Evolutionary conservation across 345 rosid genomes (phyloP), one percentile per base, ranked within the genome.

Genomic region (Salix exigua): DNA sequence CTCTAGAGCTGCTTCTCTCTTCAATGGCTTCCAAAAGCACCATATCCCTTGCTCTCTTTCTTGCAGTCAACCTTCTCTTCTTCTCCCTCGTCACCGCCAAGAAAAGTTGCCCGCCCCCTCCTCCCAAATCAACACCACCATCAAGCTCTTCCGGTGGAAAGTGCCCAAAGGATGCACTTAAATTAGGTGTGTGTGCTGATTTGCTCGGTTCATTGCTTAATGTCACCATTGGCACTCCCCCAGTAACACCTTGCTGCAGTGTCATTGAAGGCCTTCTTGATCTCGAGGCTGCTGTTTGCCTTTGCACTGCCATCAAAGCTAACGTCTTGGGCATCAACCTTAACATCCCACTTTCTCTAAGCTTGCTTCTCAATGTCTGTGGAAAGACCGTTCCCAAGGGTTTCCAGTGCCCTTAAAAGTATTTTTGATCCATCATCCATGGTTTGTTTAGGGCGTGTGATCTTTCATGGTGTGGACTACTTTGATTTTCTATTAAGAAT

Each of bases 251-350:
- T 1, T 78, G 77, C 40, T 77, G 80, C 50, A 2, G 64, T 70
- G 63, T 77, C 35, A 21, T 77, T 18, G 0, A 64, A 13, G 80
- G 71, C 1, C 80, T 71, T 25, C 71, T 40, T 50, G 75, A 77
- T 50, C 75, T 77, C 37, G 75, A 71, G 64, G 80, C 80, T 33
- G 80, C 80, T 37, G 75, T 77, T 18, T 77, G 80, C 44, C 80
- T 77, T 77, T 77, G 80, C 75, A 64, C 75, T 35, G 75, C 75
- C 64, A 71, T 77, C 25, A 71, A 71, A 62, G 80, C 80, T 3
- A 71, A 71, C 55, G 25, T 77, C 38, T 48, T 71, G 51, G 75
- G 80, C 75, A 28, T 40, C 30, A 68, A 79, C 64, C 50, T 79
- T 35, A 37, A 79, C 33, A 8, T 79, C 23, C 82, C 78, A 14